A percentile compares a stretch with the other conserved stretches of the same genome.
Evolutionary conservation across 306 rosid genomes (phyloP).

Genomic region (Begonia peltatifolia): DNA sequence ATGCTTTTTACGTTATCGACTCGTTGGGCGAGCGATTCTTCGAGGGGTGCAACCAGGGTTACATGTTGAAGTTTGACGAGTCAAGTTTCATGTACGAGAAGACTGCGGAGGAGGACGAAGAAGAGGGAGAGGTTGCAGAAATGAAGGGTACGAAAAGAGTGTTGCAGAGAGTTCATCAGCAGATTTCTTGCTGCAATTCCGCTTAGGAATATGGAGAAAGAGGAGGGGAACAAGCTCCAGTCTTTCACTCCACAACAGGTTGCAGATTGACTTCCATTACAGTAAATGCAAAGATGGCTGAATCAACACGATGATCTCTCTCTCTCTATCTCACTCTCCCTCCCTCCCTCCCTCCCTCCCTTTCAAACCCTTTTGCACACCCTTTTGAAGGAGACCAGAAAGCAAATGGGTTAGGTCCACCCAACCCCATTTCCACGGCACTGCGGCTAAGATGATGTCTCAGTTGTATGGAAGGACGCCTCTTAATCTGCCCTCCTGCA

Average conservation of each 20-base stretch:
- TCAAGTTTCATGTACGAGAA: slow-evolving; percentile 29
- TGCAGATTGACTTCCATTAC: slow-evolving; percentile 70
- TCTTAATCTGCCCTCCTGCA: too few relatives aligned
- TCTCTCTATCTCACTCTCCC: too few relatives aligned
- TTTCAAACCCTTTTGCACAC: too few relatives aligned
- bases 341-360: too few relatives aligned
- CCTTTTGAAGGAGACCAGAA: too few relatives aligned
- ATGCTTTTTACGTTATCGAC: slow-evolving; percentile 58
- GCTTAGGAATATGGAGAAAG: slow-evolving; percentile 38
- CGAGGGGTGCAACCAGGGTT: slow-evolving; percentile 53
- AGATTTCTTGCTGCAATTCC: slow-evolving; percentile 56
- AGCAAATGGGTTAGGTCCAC: slow-evolving; percentile 6
- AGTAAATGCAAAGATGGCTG: slow-evolving; percentile 9
- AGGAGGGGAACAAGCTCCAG: slow-evolving; percentile 15
- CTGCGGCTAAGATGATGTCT: too few relatives aligned
- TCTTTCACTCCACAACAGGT: slow-evolving; percentile 27
- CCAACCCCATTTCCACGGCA: neutral
- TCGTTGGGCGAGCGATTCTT: slow-evolving; percentile 56
- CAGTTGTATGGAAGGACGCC: too few relatives aligned
- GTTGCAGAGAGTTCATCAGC: slow-evolving; percentile 62
- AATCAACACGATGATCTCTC: neutral
- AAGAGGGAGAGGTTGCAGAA: neutral
- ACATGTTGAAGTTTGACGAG: slow-evolving; percentile 48
- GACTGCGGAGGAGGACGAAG: neutral
- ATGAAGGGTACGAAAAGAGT: slow-evolving; percentile 31